phyloP scores from a whole-genome alignment of 495 filamentous ascomycete species.

The Beverwykella pulmonaria region DNA sequence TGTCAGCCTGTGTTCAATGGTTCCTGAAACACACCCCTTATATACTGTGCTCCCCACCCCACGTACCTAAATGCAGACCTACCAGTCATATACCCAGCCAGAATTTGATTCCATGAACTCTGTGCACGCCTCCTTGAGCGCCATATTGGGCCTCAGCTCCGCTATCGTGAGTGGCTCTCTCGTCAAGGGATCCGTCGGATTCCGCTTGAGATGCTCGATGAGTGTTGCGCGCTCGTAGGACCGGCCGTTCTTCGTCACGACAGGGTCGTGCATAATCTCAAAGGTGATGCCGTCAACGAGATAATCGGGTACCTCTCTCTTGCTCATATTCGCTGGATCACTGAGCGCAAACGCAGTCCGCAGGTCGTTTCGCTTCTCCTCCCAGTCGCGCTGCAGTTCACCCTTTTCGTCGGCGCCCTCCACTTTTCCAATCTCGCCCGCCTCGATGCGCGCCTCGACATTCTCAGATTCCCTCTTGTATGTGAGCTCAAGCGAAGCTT shows the following conservation, averaged over 20 bases:
- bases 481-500: constrained; percentile 49
- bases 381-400: constrained; percentile 57
- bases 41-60: background rate
- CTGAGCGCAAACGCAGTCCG: constrained; percentile 64
- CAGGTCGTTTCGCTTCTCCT: constrained; percentile 63
- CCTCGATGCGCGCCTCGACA: constrained; percentile 44
- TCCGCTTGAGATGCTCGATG: constrained; percentile 77
- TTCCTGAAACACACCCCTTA: background rate
- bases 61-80: constrained; percentile 29
- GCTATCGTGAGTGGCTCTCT: constrained; percentile 67
- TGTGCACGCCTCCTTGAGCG: constrained; percentile 79
- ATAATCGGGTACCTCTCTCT: constrained; percentile 79
- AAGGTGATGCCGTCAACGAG: constrained; percentile 89
- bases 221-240: constrained; percentile 91
- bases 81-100: constrained; percentile 95
- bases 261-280: constrained; percentile 84
- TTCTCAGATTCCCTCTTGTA: constrained; percentile 53
- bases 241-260: constrained; percentile 76
- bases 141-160: constrained; percentile 83
- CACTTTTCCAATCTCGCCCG: constrained; percentile 41
- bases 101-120: constrained; percentile 78
- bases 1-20: constrained; percentile 15
- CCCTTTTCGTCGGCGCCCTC: constrained; percentile 56
- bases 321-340: constrained; percentile 54
- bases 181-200: constrained; percentile 79